phyloP scores from a whole-genome alignment of 2,329 filamentous ascomycete genomes.

The Orbilia quercus region DNA sequence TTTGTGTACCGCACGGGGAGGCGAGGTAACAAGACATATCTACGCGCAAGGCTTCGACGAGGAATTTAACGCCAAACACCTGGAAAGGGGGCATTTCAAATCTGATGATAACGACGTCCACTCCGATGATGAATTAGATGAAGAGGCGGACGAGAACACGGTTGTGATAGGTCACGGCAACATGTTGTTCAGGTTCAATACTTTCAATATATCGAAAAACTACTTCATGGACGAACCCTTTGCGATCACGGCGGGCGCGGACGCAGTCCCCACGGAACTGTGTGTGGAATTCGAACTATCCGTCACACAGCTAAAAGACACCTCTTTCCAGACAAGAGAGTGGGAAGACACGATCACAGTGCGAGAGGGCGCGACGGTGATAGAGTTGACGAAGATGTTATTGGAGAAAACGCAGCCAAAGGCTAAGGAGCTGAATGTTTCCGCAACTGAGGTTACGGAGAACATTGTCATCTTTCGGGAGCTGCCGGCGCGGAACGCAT shows the following conservation, averaged over 20 bases:
- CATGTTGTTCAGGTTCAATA: background rate
- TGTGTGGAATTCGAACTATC: background rate
- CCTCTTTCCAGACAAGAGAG: background rate
- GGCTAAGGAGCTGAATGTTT: background rate
- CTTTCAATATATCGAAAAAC: background rate
- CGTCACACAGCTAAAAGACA: background rate
- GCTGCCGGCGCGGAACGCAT: background rate
- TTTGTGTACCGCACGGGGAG: background rate
- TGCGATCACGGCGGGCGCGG: background rate
- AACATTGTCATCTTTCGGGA: background rate
- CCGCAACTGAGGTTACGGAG: background rate
- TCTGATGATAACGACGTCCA: background rate
- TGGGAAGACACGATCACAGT: background rate
- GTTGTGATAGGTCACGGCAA: background rate
- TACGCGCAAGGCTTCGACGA: background rate
- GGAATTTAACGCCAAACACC: background rate
- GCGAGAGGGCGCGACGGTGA: background rate
- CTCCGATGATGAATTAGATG: background rate
- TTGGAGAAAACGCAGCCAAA: background rate
- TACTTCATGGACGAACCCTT: slow-evolving; percentile 4
- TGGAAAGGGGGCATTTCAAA: background rate
- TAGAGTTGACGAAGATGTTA: background rate
- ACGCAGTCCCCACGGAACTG: background rate
- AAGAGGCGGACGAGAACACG: background rate
- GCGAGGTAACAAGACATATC: background rate